Conservation (phyloP, 2,329 filamentous ascomycete species). For the Erysiphe neolycopersici region DNA sequence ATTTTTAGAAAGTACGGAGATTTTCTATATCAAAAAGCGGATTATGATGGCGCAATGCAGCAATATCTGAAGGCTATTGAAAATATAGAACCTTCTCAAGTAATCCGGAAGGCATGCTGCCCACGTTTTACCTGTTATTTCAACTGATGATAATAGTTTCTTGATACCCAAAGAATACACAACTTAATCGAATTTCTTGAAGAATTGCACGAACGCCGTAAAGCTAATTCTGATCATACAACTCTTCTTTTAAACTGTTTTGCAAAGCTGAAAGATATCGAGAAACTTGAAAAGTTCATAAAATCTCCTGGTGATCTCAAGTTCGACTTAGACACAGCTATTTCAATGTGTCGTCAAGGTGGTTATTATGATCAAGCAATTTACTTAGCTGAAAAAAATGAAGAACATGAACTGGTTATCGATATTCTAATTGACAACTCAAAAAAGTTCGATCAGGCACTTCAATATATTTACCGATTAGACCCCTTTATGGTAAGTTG, state of each 20-base stretch:
- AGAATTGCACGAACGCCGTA: slow-evolving; percentile 80
- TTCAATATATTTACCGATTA: slow-evolving; percentile 75
- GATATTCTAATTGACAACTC: slow-evolving; percentile 92
- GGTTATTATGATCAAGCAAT: slow-evolving; percentile 94
- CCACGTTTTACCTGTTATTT: not conserved
- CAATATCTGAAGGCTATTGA: slow-evolving; percentile 93
- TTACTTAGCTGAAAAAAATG: slow-evolving; percentile 80
- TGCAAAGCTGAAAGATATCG: slow-evolving; percentile 88
- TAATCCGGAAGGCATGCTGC: slow-evolving; percentile 59
- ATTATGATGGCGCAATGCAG: slow-evolving; percentile 97
- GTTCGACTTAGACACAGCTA: slow-evolving; percentile 91
- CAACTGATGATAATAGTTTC: slow-evolving; percentile 30
- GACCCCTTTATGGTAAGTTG: slow-evolving; percentile 44
- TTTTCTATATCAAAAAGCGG: slow-evolving; percentile 76
- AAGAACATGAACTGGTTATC: slow-evolving; percentile 78
- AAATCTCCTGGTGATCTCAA: slow-evolving; percentile 84
- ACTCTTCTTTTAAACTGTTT: slow-evolving; percentile 91
- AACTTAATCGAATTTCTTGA: slow-evolving; percentile 95
- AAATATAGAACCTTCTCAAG: slow-evolving; percentile 83
- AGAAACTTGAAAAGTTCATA: slow-evolving; percentile 90
- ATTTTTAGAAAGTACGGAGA: slow-evolving; percentile 91
- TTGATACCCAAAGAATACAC: slow-evolving; percentile 92
- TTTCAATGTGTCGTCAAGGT: slow-evolving; percentile 89
- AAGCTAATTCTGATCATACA: slow-evolving; percentile 83
- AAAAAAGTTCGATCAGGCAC: slow-evolving; percentile 63